These are phyloP conservation scores for Stylosanthes scabra DNA, from an alignment of 331 rosid genomes.

Conservation along the genomic window DNA sequence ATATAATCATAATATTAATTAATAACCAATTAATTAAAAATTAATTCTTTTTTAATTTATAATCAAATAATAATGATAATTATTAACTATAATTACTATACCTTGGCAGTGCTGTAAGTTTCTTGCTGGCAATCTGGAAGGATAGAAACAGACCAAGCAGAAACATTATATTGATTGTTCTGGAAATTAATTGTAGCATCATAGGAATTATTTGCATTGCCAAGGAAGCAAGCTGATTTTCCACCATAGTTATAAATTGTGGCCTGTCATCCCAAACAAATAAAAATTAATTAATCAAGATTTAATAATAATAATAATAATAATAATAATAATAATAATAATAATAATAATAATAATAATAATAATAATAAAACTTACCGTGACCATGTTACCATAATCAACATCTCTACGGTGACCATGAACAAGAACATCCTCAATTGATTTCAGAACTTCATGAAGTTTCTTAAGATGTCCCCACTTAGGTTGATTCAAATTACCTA, in stretches of 20 bases:
- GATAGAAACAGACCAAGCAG: slow-evolving; percentile 52
- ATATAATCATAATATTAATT: too few relatives aligned
- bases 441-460: slow-evolving; percentile 42
- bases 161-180: slow-evolving; percentile 26
- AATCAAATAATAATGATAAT: too few relatives aligned
- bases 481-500: slow-evolving; percentile 52
- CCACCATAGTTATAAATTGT: slow-evolving; percentile 23
- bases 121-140: slow-evolving; percentile 41
- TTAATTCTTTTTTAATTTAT: too few relatives aligned
- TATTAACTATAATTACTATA: not conserved
- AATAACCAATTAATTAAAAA: too few relatives aligned
- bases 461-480: slow-evolving; percentile 56
- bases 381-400: slow-evolving; percentile 1
- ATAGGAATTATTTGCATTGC: slow-evolving; percentile 21
- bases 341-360: not conserved
- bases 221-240: slow-evolving; percentile 44
- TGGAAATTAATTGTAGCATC: slow-evolving; percentile 36
- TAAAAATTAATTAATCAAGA: not conserved
- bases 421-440: slow-evolving; percentile 38
- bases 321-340: too few relatives aligned
- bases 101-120: slow-evolving; percentile 56
- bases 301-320: too few relatives aligned
- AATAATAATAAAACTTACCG: slow-evolving; percentile 16
- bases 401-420: slow-evolving; percentile 9
- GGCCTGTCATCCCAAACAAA: slow-evolving; percentile 29